Percentiles rank a stretch among this genome's conserved stretches.
These are phyloP conservation scores for Wallacemonas rigidus DNA, from an alignment of 208 protist genomes.

Conservation along the genomic window DNA sequence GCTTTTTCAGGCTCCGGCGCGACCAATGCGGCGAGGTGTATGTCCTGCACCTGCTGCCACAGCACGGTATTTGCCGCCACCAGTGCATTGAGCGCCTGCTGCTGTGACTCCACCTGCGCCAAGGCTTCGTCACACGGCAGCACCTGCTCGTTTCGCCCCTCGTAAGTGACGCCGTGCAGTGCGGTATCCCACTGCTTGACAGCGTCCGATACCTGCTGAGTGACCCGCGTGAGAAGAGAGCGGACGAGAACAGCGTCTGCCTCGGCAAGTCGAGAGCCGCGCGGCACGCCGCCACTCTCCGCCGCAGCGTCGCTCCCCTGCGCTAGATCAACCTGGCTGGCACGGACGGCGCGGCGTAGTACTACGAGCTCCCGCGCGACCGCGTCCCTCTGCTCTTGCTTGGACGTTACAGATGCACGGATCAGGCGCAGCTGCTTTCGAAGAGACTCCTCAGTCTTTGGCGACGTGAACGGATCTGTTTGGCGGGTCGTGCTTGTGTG, in stretches of 20 bases:
- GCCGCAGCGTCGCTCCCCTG: too few species aligned
- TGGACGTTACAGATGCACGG: not conserved
- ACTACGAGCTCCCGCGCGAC: not conserved
- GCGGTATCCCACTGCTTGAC: not conserved
- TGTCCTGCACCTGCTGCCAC: conserved; percentile 47
- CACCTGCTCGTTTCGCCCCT: too few species aligned
- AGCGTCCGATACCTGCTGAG: not conserved
- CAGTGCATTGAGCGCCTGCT: conserved; percentile 40
- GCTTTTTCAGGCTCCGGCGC: conserved; percentile 21
- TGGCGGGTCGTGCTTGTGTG: not conserved
- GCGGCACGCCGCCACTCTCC: not conserved
- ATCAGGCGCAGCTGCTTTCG: not conserved
- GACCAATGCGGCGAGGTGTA: not conserved
- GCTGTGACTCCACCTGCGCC: conserved; percentile 32
- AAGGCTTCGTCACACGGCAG: not conserved
- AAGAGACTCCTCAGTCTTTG: not conserved
- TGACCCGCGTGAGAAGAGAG: not conserved
- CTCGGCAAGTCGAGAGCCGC: not conserved
- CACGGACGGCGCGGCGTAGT: conserved; percentile 5
- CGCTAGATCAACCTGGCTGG: not conserved
- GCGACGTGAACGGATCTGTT: not conserved
- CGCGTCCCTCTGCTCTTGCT: not conserved
- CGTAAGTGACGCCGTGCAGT: not conserved
- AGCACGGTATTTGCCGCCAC: conserved; percentile 54
- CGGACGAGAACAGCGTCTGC: not conserved